Conservation (phyloP, 192 early-diverging fungal species). For the Kickxella alabastrina region DNA sequence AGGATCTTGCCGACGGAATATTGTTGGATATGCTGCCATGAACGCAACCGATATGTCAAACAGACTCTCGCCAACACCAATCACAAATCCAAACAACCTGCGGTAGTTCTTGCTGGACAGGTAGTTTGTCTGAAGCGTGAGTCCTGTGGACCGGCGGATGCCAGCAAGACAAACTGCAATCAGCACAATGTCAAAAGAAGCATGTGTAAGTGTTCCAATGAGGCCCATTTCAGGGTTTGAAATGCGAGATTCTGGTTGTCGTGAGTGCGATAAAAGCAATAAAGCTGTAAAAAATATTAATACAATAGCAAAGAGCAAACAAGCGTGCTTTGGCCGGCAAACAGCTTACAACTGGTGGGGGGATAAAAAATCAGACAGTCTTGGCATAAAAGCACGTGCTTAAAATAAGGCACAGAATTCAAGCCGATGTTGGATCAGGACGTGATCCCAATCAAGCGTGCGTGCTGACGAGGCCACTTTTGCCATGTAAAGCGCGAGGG, state of each 20-base stretch:
- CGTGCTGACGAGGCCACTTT: conserved; percentile 15
- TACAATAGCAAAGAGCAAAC: neutral
- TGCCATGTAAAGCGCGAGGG: too few relatives aligned
- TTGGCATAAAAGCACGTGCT: too few relatives aligned
- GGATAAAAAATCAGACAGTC: too few relatives aligned
- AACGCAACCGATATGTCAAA: conserved; percentile 49
- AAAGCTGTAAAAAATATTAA: neutral
- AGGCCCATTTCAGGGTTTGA: conserved; percentile 27
- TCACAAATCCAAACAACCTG: conserved; percentile 33
- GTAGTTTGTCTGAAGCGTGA: conserved; percentile 28
- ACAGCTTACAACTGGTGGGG: too few relatives aligned
- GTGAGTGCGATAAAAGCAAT: neutral
- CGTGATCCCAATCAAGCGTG: conserved; percentile 9
- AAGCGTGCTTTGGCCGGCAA: too few relatives aligned
- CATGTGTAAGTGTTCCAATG: conserved; percentile 32
- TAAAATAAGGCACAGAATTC: too few relatives aligned
- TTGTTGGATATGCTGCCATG: conserved; percentile 41
- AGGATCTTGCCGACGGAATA: conserved; percentile 33
- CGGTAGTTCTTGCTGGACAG: conserved; percentile 34
- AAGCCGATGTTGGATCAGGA: too few relatives aligned
- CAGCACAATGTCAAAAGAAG: conserved; percentile 37
- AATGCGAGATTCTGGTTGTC: neutral
- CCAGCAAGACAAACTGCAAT: conserved; percentile 43
- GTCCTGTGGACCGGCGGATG: conserved; percentile 46
- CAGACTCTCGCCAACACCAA: conserved; percentile 37